phyloP scores from a whole-genome alignment of 2,329 filamentous ascomycete species.

The Teratosphaeria epicoccoides region DNA sequence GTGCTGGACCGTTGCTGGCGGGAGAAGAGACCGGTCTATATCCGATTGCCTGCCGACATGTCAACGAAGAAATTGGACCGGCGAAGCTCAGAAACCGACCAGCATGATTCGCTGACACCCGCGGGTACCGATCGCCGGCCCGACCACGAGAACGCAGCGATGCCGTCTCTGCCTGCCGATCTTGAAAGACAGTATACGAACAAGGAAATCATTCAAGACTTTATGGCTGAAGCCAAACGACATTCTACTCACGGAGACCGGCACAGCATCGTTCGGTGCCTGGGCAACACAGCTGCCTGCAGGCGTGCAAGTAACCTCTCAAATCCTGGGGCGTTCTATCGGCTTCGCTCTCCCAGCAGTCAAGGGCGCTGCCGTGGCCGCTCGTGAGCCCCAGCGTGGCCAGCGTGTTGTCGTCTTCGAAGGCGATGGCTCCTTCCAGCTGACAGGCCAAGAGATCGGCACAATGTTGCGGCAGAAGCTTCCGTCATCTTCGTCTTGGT shows the following conservation, averaged over 20 bases:
- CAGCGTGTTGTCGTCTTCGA: slow-evolving; percentile 67
- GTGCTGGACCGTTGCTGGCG: slow-evolving; percentile 65
- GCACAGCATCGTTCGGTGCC: slow-evolving; percentile 9
- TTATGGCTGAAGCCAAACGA: slow-evolving; percentile 52
- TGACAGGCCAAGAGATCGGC: slow-evolving; percentile 51
- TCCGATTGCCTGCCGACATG: slow-evolving; percentile 1
- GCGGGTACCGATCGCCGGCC: not conserved
- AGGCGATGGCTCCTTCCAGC: slow-evolving; percentile 79
- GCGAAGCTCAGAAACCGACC: not conserved
- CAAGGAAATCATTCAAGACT: slow-evolving; percentile 53
- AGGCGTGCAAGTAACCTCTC: not conserved
- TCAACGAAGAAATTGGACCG: not conserved
- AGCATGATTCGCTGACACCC: not conserved
- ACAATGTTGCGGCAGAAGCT: slow-evolving; percentile 42
- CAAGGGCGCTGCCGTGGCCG: slow-evolving; percentile 61
- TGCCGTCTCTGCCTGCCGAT: not conserved
- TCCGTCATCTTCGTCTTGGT: slow-evolving; percentile 29
- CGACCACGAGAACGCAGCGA: slow-evolving; percentile 12
- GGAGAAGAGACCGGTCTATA: slow-evolving; percentile 21
- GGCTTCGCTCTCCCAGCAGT: slow-evolving; percentile 54
- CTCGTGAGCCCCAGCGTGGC: not conserved
- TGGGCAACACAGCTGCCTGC: not conserved
- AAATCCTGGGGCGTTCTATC: slow-evolving; percentile 57
- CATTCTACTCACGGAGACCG: slow-evolving; percentile 18
- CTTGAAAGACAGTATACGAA: not conserved